Evolutionary conservation across 805 yeast species (phyloP).

Genomic region (Kuraishia hungarica): DNA sequence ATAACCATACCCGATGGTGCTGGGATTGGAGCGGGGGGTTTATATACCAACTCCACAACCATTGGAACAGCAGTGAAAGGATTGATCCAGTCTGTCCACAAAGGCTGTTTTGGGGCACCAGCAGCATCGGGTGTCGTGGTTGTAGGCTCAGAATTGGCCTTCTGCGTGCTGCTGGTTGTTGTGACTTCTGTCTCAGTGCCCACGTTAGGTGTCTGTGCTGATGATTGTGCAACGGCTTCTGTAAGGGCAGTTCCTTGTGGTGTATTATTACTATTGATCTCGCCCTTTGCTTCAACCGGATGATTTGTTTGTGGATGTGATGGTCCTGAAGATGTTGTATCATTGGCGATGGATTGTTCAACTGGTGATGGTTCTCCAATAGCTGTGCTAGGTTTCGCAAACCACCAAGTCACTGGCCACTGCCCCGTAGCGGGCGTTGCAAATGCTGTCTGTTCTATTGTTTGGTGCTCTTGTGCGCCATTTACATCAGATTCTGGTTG

Average conservation of each 20-base stretch:
- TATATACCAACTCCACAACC: background rate
- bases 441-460: background rate
- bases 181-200: background rate
- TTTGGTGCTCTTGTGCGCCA: background rate
- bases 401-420: background rate
- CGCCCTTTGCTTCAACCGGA: background rate
- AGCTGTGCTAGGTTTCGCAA: background rate
- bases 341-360: background rate
- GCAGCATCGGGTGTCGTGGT: background rate
- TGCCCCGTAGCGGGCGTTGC: background rate
- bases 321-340: background rate
- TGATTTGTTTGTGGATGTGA: background rate
- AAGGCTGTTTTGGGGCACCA: background rate
- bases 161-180: background rate
- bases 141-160: background rate
- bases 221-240: background rate
- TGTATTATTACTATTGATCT: too few relatives aligned
- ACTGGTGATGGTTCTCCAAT: background rate
- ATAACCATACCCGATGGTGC: background rate
- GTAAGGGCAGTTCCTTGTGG: background rate
- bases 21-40: background rate
- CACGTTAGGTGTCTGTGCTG: background rate
- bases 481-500: background rate
- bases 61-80: background rate
- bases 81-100: background rate